Conservation (phyloP, 495 filamentous ascomycete genomes). For the Tetracladium setigerum region DNA sequence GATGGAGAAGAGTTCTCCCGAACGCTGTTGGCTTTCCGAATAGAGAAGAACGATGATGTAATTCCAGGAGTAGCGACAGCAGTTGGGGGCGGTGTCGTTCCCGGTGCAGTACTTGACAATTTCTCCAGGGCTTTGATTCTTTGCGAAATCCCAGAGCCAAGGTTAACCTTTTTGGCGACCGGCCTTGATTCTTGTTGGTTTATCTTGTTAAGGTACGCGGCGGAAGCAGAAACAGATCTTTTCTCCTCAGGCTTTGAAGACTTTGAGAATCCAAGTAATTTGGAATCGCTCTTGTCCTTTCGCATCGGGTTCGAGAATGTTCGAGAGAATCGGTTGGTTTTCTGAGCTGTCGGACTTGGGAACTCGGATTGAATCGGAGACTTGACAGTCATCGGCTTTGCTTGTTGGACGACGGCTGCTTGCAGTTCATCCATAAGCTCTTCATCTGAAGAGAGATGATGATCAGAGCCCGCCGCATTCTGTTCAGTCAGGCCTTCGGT, state of each 20-base stretch:
- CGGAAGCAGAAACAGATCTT: slow-evolving; percentile 39
- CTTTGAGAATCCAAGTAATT: slow-evolving; percentile 3
- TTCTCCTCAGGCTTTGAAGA: slow-evolving; percentile 21
- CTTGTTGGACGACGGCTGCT: slow-evolving; percentile 73
- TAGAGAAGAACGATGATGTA: slow-evolving; percentile 39
- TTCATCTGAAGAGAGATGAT: slow-evolving; percentile 71
- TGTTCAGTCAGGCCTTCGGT: slow-evolving; percentile 30
- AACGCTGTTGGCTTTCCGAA: slow-evolving; percentile 33
- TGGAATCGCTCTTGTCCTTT: slow-evolving; percentile 21
- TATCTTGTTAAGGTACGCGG: slow-evolving; percentile 36
- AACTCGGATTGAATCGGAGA: slow-evolving; percentile 70
- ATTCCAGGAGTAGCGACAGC: slow-evolving; percentile 15
- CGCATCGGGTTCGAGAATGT: slow-evolving; percentile 41
- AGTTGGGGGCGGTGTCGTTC: slow-evolving; percentile 25
- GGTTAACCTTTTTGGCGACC: slow-evolving; percentile 66
- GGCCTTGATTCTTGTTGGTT: slow-evolving; percentile 37
- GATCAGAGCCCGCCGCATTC: slow-evolving; percentile 50
- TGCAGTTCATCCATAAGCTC: slow-evolving; percentile 86
- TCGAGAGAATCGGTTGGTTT: slow-evolving; percentile 35
- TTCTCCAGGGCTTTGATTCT: slow-evolving; percentile 83
- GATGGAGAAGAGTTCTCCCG: slow-evolving; percentile 38
- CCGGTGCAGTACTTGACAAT: slow-evolving; percentile 39
- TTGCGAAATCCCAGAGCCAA: slow-evolving; percentile 82
- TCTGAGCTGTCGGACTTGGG: slow-evolving; percentile 32
- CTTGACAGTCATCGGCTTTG: slow-evolving; percentile 75